A percentile compares a stretch with the other conserved stretches of the same genome.
phyloP scores from a whole-genome alignment of 306 rosid genomes.

The Datisca glomerata region DNA sequence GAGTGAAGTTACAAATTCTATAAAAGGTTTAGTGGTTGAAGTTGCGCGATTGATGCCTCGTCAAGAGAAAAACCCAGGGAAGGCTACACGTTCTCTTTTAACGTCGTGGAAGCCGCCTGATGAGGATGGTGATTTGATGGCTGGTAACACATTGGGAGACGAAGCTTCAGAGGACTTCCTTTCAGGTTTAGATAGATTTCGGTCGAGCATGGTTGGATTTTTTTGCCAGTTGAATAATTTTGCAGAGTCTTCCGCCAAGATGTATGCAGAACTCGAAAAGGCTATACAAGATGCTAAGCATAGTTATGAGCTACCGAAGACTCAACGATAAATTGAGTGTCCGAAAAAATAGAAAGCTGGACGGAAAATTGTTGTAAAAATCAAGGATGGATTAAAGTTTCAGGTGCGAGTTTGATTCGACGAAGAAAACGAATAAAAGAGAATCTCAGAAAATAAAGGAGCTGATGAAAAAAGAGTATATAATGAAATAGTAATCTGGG shows the following conservation, averaged over 20 bases:
- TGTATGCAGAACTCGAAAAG: constrained; percentile 39
- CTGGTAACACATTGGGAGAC: constrained; percentile 27
- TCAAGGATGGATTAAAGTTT: no score
- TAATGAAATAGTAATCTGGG: no score
- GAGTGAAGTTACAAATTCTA: constrained; percentile 48
- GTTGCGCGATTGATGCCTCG: constrained; percentile 49
- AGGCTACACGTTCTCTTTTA: constrained; percentile 22
- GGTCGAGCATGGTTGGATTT: constrained; percentile 43
- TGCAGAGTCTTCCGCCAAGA: constrained; percentile 46
- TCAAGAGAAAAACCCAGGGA: constrained; percentile 55
- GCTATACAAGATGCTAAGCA: constrained; percentile 28
- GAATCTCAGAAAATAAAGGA: no score
- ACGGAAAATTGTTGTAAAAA: no score
- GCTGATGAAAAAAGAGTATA: no score
- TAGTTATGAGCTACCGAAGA: constrained; percentile 7
- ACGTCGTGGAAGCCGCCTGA: constrained; percentile 35
- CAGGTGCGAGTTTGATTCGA: no score
- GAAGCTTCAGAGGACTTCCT: constrained; percentile 41
- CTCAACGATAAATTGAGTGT: no score
- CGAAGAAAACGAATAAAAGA: no score
- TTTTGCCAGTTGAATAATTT: constrained; percentile 34
- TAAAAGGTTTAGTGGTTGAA: constrained; percentile 47
- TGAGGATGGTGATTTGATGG: constrained; percentile 24
- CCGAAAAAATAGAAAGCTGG: no score
- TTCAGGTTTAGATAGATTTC: constrained; percentile 50